These are phyloP conservation scores for Ambrosiella beaveri DNA, from an alignment of 2,329 filamentous ascomycete species.

Conservation along the genomic window DNA sequence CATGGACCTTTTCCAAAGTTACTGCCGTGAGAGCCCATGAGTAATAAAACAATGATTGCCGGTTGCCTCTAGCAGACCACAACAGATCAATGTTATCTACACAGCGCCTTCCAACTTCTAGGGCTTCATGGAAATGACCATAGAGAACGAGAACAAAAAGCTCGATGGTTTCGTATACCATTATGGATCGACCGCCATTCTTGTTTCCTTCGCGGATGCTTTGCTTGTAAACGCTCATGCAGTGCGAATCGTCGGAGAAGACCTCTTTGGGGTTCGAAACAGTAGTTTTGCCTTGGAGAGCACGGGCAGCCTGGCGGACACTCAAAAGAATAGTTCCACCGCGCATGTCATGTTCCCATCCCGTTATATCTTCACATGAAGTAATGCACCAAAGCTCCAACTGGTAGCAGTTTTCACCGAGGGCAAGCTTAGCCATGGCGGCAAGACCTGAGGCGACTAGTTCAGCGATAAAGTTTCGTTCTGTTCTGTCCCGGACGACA, in stretches of 20 bases:
- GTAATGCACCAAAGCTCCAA: conserved; percentile 55
- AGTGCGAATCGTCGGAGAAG: conserved; percentile 52
- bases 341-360: conserved; percentile 53
- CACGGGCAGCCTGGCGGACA: conserved; percentile 47
- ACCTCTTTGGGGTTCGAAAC: conserved; percentile 33
- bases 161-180: conserved; percentile 52
- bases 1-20: conserved; percentile 30
- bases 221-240: conserved; percentile 37
- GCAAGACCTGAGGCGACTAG: conserved; percentile 54
- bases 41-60: conserved; percentile 41
- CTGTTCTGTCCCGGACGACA: conserved; percentile 32
- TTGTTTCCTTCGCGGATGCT: conserved; percentile 35
- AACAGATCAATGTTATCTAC: conserved; percentile 30
- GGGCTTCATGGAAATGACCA: conserved; percentile 42
- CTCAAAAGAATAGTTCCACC: conserved; percentile 54
- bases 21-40: conserved; percentile 38
- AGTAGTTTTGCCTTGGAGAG: conserved; percentile 57
- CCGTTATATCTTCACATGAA: conserved; percentile 54
- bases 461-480: conserved; percentile 52
- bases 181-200: conserved; percentile 45
- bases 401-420: conserved; percentile 50
- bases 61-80: conserved; percentile 43
- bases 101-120: conserved; percentile 36
- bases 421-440: conserved; percentile 50
- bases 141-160: conserved; percentile 45